Percentiles rank a stretch among this genome's conserved stretches.
These are phyloP conservation scores for Paracoccidioides lutzii DNA, from an alignment of 2,329 filamentous ascomycete species.

Conservation along the genomic window DNA sequence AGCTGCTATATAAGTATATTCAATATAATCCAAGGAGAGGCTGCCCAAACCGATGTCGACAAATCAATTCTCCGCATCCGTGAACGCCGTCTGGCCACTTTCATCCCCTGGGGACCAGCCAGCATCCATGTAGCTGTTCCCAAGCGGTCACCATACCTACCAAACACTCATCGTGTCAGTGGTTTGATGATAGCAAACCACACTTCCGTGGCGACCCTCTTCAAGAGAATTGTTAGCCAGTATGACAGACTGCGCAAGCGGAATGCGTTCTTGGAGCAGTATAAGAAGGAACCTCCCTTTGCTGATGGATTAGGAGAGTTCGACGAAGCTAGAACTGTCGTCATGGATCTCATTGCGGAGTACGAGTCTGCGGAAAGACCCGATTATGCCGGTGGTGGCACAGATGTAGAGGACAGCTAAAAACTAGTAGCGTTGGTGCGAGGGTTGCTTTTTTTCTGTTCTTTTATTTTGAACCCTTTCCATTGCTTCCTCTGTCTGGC, in stretches of 20 bases:
- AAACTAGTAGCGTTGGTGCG: too few relatives aligned
- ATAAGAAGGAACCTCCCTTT: conserved; percentile 92
- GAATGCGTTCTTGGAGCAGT: conserved; percentile 90
- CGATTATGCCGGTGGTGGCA: conserved; percentile 60
- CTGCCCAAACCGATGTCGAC: conserved; percentile 93
- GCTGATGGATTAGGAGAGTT: conserved; percentile 86
- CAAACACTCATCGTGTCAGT: conserved; percentile 85
- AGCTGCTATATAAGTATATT: conserved; percentile 98
- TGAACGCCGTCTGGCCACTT: conserved; percentile 83
- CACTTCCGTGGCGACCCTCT: conserved; percentile 90
- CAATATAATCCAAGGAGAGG: conserved; percentile 97
- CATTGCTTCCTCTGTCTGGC: too few relatives aligned
- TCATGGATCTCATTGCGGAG: conserved; percentile 79
- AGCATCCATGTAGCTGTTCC: conserved; percentile 95
- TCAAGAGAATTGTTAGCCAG: conserved; percentile 83
- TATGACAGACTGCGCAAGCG: conserved; percentile 92
- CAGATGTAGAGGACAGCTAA: conserved; percentile 7
- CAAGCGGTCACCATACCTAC: conserved; percentile 90
- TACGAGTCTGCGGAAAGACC: conserved; percentile 91
- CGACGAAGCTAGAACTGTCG: conserved; percentile 84
- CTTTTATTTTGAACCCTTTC: too few relatives aligned
- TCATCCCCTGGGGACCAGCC: conserved; percentile 96
- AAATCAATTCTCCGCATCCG: conserved; percentile 94
- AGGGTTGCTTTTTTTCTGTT: not conserved
- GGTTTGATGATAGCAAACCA: conserved; percentile 97